These are phyloP conservation scores for Dendrostoma leiphaemia DNA, from an alignment of 2,329 filamentous ascomycete genomes.

Conservation along the genomic window DNA sequence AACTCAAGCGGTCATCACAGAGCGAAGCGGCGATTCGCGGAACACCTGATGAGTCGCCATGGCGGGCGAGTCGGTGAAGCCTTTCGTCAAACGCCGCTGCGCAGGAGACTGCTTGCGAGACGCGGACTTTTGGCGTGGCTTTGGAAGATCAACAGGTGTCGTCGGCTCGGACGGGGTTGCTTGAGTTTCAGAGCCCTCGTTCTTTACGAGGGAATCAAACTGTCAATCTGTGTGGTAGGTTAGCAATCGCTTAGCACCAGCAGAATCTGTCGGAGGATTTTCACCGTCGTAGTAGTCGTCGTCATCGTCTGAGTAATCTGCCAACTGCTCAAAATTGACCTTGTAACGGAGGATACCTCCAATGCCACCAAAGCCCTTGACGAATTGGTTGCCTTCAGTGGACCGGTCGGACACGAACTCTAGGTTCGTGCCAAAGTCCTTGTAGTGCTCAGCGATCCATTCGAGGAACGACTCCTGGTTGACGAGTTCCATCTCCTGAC, in stretches of 20 bases:
- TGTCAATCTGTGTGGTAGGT: slow-evolving; percentile 67
- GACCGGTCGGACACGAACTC: slow-evolving; percentile 98
- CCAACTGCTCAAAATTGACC: slow-evolving; percentile 99
- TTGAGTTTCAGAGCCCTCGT: slow-evolving; percentile 78
- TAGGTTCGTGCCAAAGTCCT: slow-evolving; percentile 91
- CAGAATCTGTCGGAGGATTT: slow-evolving; percentile 15
- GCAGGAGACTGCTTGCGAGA: slow-evolving; percentile 31
- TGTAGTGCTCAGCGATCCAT: slow-evolving; percentile 98
- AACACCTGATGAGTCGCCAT: slow-evolving; percentile 49
- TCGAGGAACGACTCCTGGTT: slow-evolving; percentile 93
- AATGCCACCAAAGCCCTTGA: slow-evolving; percentile 98
- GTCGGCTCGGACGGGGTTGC: slow-evolving; percentile 39
- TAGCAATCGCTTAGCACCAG: background rate
- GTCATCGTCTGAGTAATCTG: slow-evolving; percentile 85
- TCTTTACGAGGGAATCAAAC: slow-evolving; percentile 78
- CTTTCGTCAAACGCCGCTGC: slow-evolving; percentile 47
- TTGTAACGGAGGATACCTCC: slow-evolving; percentile 97
- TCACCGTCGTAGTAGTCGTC: slow-evolving; percentile 83
- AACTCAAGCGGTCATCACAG: slow-evolving; percentile 63
- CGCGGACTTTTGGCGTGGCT: slow-evolving; percentile 41
- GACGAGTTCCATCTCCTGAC: slow-evolving; percentile 94
- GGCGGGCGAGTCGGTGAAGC: slow-evolving; percentile 42
- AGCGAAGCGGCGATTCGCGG: slow-evolving; percentile 67
- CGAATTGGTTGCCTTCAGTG: slow-evolving; percentile 98
- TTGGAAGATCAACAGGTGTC: slow-evolving; percentile 31